phyloP scores from a whole-genome alignment of 2,329 filamentous ascomycete species.

The Bipolaris bicolor region DNA sequence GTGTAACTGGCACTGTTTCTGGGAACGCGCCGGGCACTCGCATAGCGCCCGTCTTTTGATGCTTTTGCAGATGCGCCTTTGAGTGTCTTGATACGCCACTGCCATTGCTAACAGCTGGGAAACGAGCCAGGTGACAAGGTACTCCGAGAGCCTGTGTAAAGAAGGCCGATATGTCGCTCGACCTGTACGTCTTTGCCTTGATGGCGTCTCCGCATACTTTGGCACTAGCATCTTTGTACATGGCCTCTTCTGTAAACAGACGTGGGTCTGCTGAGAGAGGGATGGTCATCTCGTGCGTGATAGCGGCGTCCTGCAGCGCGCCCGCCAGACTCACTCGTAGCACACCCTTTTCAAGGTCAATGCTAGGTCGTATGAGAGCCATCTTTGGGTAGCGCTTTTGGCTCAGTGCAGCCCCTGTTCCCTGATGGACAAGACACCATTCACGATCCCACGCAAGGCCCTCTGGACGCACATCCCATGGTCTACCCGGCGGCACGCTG shows the following conservation, averaged over 20 bases:
- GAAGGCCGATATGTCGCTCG: constrained; percentile 70
- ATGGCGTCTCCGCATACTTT: constrained; percentile 85
- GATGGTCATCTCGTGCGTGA: constrained; percentile 47
- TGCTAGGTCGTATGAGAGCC: constrained; percentile 76
- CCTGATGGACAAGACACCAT: constrained; percentile 91
- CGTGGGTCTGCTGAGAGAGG: constrained; percentile 73
- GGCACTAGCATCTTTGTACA: constrained; percentile 58
- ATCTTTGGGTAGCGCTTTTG: constrained; percentile 90
- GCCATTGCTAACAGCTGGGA: constrained; percentile 66
- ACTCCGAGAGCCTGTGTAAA: constrained; percentile 78
- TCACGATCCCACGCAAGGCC: constrained; percentile 94
- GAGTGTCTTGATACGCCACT: constrained; percentile 67
- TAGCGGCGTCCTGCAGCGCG: constrained; percentile 38
- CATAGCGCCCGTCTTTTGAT: constrained; percentile 32
- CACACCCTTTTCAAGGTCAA: constrained; percentile 73
- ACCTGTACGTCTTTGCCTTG: constrained; percentile 72
- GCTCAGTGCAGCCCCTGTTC: constrained; percentile 81
- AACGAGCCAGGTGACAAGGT: constrained; percentile 82
- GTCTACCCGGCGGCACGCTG: constrained; percentile 64
- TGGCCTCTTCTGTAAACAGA: constrained; percentile 55
- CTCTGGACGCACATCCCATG: constrained; percentile 81
- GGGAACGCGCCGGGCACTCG: constrained; percentile 63
- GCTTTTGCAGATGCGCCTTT: constrained; percentile 71
- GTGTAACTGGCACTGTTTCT: constrained; percentile 46
- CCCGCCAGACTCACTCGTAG: constrained; percentile 66